Base-by-base conservation (phyloP, 805 yeast species). In the Lachancea lanzarotensis region DNA sequence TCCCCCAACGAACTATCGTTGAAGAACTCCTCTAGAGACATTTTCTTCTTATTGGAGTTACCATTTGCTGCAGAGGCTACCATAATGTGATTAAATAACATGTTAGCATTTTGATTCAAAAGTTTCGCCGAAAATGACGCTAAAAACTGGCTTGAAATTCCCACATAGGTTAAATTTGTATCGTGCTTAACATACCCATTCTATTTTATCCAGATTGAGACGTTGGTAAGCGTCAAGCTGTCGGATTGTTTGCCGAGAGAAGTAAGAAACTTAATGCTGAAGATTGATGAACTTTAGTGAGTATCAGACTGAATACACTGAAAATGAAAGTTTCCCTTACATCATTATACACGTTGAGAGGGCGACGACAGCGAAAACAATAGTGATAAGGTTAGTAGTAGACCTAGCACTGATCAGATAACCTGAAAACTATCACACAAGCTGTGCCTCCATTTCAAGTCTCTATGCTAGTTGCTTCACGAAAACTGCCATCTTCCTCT, bases 11-110 rank as follows among this genome's bases (percentile, higher is more conserved):
- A 56, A 38, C 70, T 68, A 48, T 71, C 75, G 22, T 69, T 71
- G 43, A 68, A 60, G 55, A 73, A 72, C 50, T 72, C 76, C 47
- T 68, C 68, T 22, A 72, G 56, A 26, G 74, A 67, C 75, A 72
- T 72, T 52, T 70, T 72, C 48, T 70, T 72, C 43, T 56, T 57
- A 30, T 18, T 43, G 17, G 38, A n/a, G 36, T 33, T 27, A 27
- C 46, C 41, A 43, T 38, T 38, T 32, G 43, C 25, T 32, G 42
- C 38, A 31, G 46, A 35, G 32, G 42, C 42, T 43, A 27, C 25
- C 35, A n/a, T 33, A 38, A 29, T 18, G 12, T 25, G 19, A 8
- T 20, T n/a, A 35, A 32, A 4, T 32, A 16, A n/a, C 11, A 20
- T 7, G 42, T 38, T 38, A 38, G 42, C 30, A 38, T 30, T 29